phyloP scores from a whole-genome alignment of 352 stramenopile genomes.

The Elongisporangium anandrum region DNA sequence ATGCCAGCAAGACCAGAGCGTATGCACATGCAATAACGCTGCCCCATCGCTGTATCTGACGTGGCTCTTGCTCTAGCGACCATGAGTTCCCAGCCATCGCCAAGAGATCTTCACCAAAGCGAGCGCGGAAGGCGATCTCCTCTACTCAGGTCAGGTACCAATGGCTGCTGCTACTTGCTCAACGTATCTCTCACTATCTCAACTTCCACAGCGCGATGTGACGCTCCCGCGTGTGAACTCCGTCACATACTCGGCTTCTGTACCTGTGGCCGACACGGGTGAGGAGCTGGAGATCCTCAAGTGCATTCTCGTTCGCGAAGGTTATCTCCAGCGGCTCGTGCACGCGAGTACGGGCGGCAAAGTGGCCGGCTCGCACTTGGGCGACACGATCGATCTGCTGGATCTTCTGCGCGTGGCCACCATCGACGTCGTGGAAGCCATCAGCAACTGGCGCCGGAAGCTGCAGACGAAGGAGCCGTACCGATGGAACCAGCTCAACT shows the following conservation, averaged over 20 bases:
- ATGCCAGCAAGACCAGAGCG: not conserved
- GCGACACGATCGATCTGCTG: slow-evolving; percentile 76
- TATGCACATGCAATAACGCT: not conserved
- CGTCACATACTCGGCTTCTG: not conserved
- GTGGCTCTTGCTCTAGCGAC: not conserved
- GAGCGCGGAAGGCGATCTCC: not conserved
- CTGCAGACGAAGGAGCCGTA: slow-evolving; percentile 37
- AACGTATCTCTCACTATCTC: too few species aligned
- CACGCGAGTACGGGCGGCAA: slow-evolving; percentile 35
- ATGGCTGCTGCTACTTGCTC: not conserved
- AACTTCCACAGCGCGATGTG: not conserved
- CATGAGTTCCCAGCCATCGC: slow-evolving; percentile 3
- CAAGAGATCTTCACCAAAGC: slow-evolving; percentile 1
- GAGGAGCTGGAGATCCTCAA: slow-evolving; percentile 89
- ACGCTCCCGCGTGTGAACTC: not conserved
- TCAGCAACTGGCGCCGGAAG: slow-evolving; percentile 67
- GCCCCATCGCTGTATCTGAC: not conserved
- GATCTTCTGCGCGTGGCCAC: slow-evolving; percentile 84
- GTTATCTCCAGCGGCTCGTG: slow-evolving; percentile 75
- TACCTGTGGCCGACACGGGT: not conserved
- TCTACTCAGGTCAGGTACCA: not conserved
- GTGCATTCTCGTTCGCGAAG: slow-evolving; percentile 85
- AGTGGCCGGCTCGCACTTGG: slow-evolving; percentile 49
- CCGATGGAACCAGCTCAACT: slow-evolving; percentile 90
- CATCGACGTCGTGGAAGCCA: slow-evolving; percentile 86